Evolutionary conservation across 140 eudicot species (phyloP).

Genomic region (Bidens hawaiensis): DNA sequence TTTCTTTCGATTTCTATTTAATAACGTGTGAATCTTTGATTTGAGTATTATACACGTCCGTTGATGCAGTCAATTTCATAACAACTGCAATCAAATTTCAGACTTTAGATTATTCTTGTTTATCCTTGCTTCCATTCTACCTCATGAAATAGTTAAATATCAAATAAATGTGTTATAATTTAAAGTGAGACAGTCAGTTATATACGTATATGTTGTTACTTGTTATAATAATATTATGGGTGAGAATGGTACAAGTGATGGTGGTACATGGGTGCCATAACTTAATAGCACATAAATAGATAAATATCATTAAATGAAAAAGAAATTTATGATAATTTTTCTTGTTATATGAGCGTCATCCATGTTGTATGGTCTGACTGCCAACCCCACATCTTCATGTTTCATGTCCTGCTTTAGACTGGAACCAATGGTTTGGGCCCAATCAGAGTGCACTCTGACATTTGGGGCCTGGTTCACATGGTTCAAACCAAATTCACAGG

Average conservation of each 20-base stretch:
- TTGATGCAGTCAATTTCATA: too few species aligned
- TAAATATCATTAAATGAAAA: constrained; percentile 6
- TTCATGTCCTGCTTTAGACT: constrained; percentile 8
- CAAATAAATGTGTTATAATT: not conserved
- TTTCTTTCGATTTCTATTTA: not conserved
- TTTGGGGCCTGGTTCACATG: constrained; percentile 12
- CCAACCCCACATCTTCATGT: constrained; percentile 32
- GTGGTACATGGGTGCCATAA: constrained; percentile 16
- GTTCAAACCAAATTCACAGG: not conserved
- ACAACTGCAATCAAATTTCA: too few species aligned
- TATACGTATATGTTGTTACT: not conserved
- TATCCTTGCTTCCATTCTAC: not conserved
- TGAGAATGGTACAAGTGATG: constrained; percentile 9
- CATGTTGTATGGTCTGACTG: constrained; percentile 13
- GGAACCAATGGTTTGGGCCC: constrained; percentile 2
- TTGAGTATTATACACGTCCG: not conserved
- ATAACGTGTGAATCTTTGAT: not conserved
- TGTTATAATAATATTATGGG: too few species aligned
- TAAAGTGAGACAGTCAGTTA: not conserved
- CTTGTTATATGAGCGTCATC: constrained; percentile 12
- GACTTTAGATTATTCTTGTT: not conserved
- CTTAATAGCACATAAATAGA: constrained; percentile 13
- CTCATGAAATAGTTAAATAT: not conserved
- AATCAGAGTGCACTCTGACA: not conserved
- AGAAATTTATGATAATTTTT: constrained; percentile 2